Conservation (phyloP, 495 filamentous ascomycete genomes). For the Podospora australis region DNA sequence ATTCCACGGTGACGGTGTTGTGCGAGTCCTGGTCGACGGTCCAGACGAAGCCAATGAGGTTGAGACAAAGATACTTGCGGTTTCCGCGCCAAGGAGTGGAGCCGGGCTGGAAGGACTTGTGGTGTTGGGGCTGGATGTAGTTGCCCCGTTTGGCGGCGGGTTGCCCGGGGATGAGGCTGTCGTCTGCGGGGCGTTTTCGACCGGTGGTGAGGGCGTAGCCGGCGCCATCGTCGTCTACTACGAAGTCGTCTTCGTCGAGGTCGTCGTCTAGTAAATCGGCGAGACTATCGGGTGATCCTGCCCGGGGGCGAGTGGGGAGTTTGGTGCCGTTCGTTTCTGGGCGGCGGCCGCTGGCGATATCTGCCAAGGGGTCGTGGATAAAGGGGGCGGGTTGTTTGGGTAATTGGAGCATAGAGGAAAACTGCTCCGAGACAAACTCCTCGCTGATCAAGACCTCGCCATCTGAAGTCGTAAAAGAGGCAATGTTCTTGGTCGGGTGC, state of each 20-base stretch:
- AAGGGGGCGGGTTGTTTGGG: conserved; percentile 71
- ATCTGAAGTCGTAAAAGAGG: conserved; percentile 84
- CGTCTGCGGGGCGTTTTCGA: conserved; percentile 59
- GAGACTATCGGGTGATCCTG: conserved; percentile 40
- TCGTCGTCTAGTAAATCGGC: conserved; percentile 52
- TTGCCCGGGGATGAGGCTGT: conserved; percentile 31
- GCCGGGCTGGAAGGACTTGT: conserved; percentile 83
- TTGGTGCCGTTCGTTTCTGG: conserved; percentile 52
- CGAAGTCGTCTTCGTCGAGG: conserved; percentile 69
- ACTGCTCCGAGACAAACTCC: conserved; percentile 65
- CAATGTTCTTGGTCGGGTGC: conserved; percentile 82
- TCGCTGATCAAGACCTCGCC: conserved; percentile 87
- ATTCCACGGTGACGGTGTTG: conserved; percentile 93
- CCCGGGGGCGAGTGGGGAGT: conserved; percentile 32
- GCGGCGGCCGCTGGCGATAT: conserved; percentile 58
- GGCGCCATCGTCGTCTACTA: conserved; percentile 92
- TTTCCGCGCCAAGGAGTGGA: conserved; percentile 95
- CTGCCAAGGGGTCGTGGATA: conserved; percentile 69
- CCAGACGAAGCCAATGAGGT: conserved; percentile 91
- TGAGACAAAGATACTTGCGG: conserved; percentile 85
- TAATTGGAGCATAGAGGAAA: conserved; percentile 51
- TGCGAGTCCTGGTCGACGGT: conserved; percentile 93
- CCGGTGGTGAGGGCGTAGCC: conserved; percentile 71
- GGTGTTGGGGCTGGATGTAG: conserved; percentile 60
- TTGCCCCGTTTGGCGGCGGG: conserved; percentile 38